Evolutionary conservation across 225 moss, liverwort and hornwort genomes (phyloP).

Genomic region (Physcomitrium patens): DNA sequence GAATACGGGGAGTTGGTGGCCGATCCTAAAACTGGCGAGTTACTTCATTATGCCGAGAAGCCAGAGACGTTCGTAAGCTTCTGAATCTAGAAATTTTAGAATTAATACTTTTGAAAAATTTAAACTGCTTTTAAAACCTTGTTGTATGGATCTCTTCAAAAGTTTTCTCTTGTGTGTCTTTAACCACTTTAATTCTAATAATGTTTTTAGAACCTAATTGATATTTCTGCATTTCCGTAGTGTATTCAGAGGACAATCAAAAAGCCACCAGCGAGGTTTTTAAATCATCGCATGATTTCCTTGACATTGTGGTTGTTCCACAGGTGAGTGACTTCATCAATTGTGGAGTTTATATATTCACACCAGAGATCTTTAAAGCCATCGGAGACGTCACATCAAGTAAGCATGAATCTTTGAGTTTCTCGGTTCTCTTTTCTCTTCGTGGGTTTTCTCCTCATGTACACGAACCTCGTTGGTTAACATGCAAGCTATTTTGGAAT

Average conservation of each 20-base stretch:
- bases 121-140: conserved; percentile 1
- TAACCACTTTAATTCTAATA: not conserved
- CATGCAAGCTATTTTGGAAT: conserved; percentile 1
- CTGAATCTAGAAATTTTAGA: conserved; percentile 18
- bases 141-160: not conserved
- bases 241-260: conserved; percentile 3
- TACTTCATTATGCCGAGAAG: conserved; percentile 96
- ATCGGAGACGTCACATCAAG: conserved; percentile 71
- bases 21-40: conserved; percentile 77
- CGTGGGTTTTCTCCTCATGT: conserved; percentile 2
- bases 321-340: conserved; percentile 99
- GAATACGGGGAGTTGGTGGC: conserved; percentile 98
- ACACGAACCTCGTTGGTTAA: not conserved
- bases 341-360: conserved; percentile 98
- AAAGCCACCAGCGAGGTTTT: conserved; percentile 18
- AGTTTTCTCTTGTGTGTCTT: conserved; percentile 1
- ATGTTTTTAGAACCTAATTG: not conserved
- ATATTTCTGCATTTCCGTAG: not conserved
- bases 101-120: not conserved
- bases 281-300: conserved; percentile 23
- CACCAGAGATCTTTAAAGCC: conserved; percentile 86
- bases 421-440: conserved; percentile 24
- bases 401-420: conserved; percentile 78
- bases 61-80: conserved; percentile 94
- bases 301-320: conserved; percentile 44